Conservation (phyloP, 108 stramenopile genomes). For the Pseudonitzschia delicatissima region DNA sequence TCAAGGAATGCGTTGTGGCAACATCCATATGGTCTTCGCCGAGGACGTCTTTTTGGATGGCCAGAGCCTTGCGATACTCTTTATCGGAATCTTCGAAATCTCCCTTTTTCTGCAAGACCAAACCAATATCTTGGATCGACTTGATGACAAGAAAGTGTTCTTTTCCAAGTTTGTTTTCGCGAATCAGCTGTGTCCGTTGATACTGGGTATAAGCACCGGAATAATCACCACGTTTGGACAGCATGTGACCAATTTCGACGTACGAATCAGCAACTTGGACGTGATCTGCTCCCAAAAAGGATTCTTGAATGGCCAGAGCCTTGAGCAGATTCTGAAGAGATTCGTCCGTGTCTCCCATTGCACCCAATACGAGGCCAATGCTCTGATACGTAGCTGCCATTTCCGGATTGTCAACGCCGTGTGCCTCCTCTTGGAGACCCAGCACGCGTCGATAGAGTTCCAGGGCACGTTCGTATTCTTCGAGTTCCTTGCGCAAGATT, state of each 20-base stretch:
- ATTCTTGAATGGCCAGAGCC: slow-evolving; percentile 32
- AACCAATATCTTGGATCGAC: slow-evolving; percentile 35
- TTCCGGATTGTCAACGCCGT: slow-evolving; percentile 21
- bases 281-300: slow-evolving; percentile 20
- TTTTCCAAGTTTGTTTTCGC: slow-evolving; percentile 29
- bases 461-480: slow-evolving; percentile 31
- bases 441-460: slow-evolving; percentile 33
- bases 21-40: slow-evolving; percentile 30
- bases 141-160: slow-evolving; percentile 36
- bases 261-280: slow-evolving; percentile 21
- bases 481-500: slow-evolving; percentile 28
- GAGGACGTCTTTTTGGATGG: slow-evolving; percentile 26
- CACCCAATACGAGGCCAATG: slow-evolving; percentile 25
- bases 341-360: slow-evolving; percentile 27
- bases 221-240: slow-evolving; percentile 32
- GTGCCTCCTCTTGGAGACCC: slow-evolving; percentile 13
- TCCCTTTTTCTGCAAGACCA: slow-evolving; percentile 25
- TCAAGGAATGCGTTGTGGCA: slow-evolving; percentile 26
- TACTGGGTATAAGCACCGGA: slow-evolving; percentile 26
- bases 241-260: slow-evolving; percentile 34
- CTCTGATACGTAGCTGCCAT: slow-evolving; percentile 26
- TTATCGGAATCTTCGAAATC: slow-evolving; percentile 24
- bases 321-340: slow-evolving; percentile 26
- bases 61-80: slow-evolving; percentile 24
- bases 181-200: slow-evolving; percentile 21